A percentile compares a stretch with the other conserved stretches of the same genome.
Evolutionary conservation across 805 yeast species (phyloP).

Genomic region (Zygosaccharomyces pseudorouxii): DNA sequence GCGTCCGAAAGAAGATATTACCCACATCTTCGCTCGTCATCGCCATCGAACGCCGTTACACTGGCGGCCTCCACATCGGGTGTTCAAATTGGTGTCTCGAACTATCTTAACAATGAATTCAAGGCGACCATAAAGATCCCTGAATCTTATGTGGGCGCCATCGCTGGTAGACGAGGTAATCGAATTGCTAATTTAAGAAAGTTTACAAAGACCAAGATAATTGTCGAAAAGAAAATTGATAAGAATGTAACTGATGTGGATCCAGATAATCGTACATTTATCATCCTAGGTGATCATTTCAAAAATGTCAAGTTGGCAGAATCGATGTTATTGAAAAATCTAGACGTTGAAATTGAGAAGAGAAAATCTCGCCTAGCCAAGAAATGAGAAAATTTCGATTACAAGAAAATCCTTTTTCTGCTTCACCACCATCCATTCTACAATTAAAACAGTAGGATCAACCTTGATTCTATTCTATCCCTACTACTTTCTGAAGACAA

Average conservation of each 20-base stretch:
- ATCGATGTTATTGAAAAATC: constrained; percentile 50
- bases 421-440: neutral
- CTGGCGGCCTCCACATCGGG: constrained; percentile 4
- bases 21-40: constrained; percentile 47
- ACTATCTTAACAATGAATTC: constrained; percentile 12
- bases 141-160: constrained; percentile 80
- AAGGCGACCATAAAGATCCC: constrained; percentile 45
- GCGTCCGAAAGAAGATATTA: constrained; percentile 45
- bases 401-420: neutral
- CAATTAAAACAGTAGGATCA: neutral
- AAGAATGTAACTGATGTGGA: constrained; percentile 40
- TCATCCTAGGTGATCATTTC: constrained; percentile 52
- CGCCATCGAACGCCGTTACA: constrained; percentile 10
- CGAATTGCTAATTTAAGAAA: constrained; percentile 83
- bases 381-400: neutral
- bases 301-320: constrained; percentile 54
- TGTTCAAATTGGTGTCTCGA: neutral
- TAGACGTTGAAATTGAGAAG: constrained; percentile 56
- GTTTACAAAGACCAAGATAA: constrained; percentile 71
- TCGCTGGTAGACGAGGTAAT: constrained; percentile 81
- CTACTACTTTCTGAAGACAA: constrained; percentile 1
- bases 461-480: neutral
- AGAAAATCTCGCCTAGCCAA: constrained; percentile 26
- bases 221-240: constrained; percentile 64
- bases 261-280: constrained; percentile 48